Percentiles rank a stretch among this genome's conserved stretches.
Evolutionary conservation across 805 yeast genomes (phyloP).

Genomic region (Yarrowia phangngaensis): DNA sequence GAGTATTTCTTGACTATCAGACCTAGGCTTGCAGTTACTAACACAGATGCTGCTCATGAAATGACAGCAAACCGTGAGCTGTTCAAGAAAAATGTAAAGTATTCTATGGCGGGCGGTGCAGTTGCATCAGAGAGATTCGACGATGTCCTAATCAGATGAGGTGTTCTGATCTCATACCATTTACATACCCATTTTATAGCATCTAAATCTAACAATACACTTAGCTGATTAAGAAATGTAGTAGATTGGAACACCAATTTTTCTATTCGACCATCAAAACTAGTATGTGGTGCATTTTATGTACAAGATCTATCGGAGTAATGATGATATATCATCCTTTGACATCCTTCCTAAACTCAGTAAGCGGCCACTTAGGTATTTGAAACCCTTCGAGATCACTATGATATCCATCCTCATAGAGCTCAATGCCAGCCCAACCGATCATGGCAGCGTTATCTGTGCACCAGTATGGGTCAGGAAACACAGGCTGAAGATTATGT

Average conservation of each 20-base stretch:
- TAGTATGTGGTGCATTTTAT: constrained; percentile 5
- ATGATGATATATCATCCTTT: too few relatives aligned
- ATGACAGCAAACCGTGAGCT: constrained; percentile 38
- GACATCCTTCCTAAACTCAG: constrained; percentile 4
- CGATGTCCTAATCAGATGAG: constrained; percentile 42
- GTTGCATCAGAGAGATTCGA: constrained; percentile 62
- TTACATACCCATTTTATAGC: neutral
- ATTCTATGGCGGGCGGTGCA: constrained; percentile 69
- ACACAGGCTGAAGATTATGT: constrained; percentile 45
- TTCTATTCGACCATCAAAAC: too few relatives aligned
- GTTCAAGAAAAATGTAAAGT: constrained; percentile 56
- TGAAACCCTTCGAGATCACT: constrained; percentile 61
- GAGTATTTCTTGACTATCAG: constrained; percentile 6
- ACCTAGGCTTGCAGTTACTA: too few relatives aligned
- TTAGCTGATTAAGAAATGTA: too few relatives aligned
- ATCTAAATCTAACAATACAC: too few relatives aligned
- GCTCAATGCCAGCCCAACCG: constrained; percentile 94
- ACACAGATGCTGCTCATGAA: constrained; percentile 23
- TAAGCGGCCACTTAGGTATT: constrained; percentile 71
- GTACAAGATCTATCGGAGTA: constrained; percentile 3
- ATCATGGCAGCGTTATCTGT: constrained; percentile 97
- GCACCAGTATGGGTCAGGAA: constrained; percentile 69
- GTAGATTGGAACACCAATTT: too few relatives aligned
- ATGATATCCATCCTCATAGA: constrained; percentile 53
- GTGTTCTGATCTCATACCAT: neutral